phyloP scores from a whole-genome alignment of 73 alveolate species.

The Tetrahymena thermophila region DNA sequence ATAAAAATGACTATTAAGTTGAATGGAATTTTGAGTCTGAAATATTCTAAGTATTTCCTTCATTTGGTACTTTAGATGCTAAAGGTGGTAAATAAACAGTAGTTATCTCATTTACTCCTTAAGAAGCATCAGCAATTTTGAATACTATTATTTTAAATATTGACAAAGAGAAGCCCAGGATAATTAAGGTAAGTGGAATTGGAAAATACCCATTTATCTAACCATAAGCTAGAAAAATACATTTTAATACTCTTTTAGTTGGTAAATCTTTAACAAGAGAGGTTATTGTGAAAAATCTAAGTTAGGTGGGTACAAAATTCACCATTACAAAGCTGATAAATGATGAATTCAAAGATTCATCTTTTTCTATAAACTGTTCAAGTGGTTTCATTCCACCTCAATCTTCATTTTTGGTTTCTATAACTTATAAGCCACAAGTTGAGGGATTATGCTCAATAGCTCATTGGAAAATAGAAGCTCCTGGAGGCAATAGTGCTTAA shows the following conservation, averaged over 20 bases:
- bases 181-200: constrained; percentile 85
- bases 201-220: constrained; percentile 93
- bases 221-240: constrained; percentile 68
- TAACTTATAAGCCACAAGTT: constrained; percentile 79
- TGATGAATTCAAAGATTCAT: constrained; percentile 85
- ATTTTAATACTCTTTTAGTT: constrained; percentile 79
- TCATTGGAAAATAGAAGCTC: constrained; percentile 70
- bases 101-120: constrained; percentile 73
- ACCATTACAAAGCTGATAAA: constrained; percentile 70
- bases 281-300: constrained; percentile 69
- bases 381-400: constrained; percentile 90
- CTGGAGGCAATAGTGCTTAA: constrained; percentile 85
- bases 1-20: background rate
- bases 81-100: constrained; percentile 70
- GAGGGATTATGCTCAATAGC: constrained; percentile 74
- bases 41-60: background rate
- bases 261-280: constrained; percentile 75
- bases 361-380: constrained; percentile 64
- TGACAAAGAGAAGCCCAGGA: constrained; percentile 79
- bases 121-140: constrained; percentile 79
- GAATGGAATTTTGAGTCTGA: background rate
- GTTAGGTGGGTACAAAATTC: constrained; percentile 84
- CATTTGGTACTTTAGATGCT: constrained; percentile 34
- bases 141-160: constrained; percentile 80
- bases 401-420: constrained; percentile 68